Evolutionary conservation across 345 rosid genomes (phyloP).

Genomic region (Cardamine occulta): DNA sequence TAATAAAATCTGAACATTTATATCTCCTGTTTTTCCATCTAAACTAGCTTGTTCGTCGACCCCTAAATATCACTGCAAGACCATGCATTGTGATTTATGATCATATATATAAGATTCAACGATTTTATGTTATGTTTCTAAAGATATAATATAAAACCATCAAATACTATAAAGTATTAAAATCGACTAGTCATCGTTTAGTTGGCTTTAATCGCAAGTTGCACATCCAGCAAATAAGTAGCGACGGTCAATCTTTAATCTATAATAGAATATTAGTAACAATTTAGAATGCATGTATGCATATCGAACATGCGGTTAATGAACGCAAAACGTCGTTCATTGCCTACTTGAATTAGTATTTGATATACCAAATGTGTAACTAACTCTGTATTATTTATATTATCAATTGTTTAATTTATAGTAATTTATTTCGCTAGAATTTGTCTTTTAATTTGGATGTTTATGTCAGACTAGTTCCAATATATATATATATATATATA

Average conservation of each 20-base stretch:
- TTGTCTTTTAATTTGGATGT: conserved; percentile 21
- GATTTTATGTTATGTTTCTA: neutral
- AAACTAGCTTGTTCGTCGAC: neutral
- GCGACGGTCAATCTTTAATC: neutral
- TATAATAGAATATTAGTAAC: neutral
- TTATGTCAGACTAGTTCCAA: conserved; percentile 33
- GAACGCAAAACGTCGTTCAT: conserved; percentile 28
- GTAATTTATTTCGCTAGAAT: neutral
- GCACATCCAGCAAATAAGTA: conserved; percentile 17
- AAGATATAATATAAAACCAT: neutral
- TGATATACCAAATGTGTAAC: conserved; percentile 2
- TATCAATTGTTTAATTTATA: neutral
- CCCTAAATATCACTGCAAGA: neutral
- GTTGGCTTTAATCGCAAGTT: conserved; percentile 2
- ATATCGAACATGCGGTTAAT: conserved; percentile 27
- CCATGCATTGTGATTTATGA: neutral
- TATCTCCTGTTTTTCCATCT: neutral
- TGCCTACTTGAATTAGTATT: conserved; percentile 38
- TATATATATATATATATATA: neutral
- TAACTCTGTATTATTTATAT: neutral
- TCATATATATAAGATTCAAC: neutral
- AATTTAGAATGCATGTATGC: conserved; percentile 22
- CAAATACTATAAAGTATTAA: neutral
- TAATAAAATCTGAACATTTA: neutral
- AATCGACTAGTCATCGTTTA: neutral